Base-by-base conservation (phyloP, 2,329 filamentous ascomycete genomes). In the Cyphellophora attinorum region DNA sequence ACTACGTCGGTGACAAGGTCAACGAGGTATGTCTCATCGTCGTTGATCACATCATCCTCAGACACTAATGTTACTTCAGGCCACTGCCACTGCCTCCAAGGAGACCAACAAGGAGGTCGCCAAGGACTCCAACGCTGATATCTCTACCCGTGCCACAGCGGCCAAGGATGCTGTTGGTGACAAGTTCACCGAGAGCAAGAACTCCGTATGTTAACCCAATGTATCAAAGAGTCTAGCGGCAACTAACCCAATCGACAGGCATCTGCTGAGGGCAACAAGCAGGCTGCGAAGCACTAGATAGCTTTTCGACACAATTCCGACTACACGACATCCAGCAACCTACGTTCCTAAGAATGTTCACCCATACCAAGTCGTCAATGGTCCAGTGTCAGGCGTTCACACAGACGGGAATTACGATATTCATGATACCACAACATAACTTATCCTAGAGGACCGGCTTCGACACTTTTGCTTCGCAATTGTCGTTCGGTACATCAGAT, bases 61-160 rank as follows among this genome's bases (percentile, higher is more conserved):
- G n/a, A n/a, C n/a, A n/a, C n/a, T n/a, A n/a, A n/a, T n/a, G n/a
- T n/a, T n/a, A n/a, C n/a, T n/a, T n/a, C n/a, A n/a, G n/a, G n/a
- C n/a, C 41, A 54, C 65, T 44, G 62, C 64, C 42, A 66, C 69
- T 47, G 62, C 70, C 42, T 73, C 67, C 62, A 81, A 81, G 73
- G 75, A 80, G 64, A 64, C 65, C 64, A 81, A 81, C 72, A 80
- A 81, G 72, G 55, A 69, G 47, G 68, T 75, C 46, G 77, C 76
- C 58, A 80, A 81, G 70, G 73, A 75, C 55, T 15, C 8, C 21
- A 25, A 25, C 21, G 57, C 48, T 56, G 61, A 76, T 53, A 66
- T 65, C 42, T 45, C 48, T 47, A 75, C 70, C 54, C 75, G 76
- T 45, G 62, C 61, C 51, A 60, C 57, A 29, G 71, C 70, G 42